These are phyloP conservation scores for Neonectria hederae DNA, from an alignment of 2,329 filamentous ascomycete species.

Conservation along the genomic window DNA sequence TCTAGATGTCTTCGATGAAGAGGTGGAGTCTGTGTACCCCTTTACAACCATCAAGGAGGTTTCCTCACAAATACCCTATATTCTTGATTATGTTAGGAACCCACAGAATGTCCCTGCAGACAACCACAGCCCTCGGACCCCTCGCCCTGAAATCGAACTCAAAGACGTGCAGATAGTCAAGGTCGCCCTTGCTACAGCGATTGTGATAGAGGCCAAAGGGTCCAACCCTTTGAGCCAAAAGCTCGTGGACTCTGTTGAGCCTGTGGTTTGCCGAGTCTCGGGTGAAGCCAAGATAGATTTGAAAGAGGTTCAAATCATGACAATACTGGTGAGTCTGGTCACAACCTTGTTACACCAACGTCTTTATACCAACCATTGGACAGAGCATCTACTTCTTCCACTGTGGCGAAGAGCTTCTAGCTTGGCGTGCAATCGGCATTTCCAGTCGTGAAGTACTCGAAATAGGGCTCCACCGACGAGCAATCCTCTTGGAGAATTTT, in stretches of 20 bases:
- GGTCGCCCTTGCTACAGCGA: constrained; percentile 46
- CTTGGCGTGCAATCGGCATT: constrained; percentile 58
- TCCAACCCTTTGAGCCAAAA: constrained; percentile 41
- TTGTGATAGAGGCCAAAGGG: constrained; percentile 48
- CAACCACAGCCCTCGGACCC: not conserved
- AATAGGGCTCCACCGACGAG: constrained; percentile 58
- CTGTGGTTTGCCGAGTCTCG: not conserved
- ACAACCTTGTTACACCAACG: too few relatives aligned
- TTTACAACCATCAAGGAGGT: constrained; percentile 42
- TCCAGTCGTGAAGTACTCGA: constrained; percentile 58
- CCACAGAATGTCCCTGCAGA: not conserved
- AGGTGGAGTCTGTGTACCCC: constrained; percentile 51
- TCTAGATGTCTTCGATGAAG: constrained; percentile 48
- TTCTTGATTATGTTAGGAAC: constrained; percentile 9
- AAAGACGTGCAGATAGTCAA: constrained; percentile 47
- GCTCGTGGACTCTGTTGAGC: constrained; percentile 45
- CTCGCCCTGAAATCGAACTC: not conserved
- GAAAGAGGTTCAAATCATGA: constrained; percentile 23
- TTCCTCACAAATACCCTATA: not conserved
- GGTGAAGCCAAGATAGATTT: constrained; percentile 11
- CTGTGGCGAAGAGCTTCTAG: constrained; percentile 59
- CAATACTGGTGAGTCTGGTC: constrained; percentile 10
- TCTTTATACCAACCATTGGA: not conserved
- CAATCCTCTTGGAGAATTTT: constrained; percentile 53
- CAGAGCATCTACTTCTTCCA: constrained; percentile 56